Conservation (phyloP, 805 yeast genomes). For the Ogataea haglerorum region DNA sequence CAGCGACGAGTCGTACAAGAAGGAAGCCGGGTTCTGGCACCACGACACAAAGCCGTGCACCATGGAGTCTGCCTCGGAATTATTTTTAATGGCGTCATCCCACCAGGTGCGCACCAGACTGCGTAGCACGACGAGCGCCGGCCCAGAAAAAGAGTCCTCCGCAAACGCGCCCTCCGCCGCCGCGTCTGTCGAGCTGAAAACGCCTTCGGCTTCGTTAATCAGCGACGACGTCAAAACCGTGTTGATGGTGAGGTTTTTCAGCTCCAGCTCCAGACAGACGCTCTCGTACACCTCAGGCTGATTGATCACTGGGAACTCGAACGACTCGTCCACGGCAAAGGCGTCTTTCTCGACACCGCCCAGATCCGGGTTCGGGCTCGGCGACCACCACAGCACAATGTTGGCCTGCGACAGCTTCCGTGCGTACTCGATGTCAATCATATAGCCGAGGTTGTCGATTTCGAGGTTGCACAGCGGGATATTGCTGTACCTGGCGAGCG, state of each 20-base stretch:
- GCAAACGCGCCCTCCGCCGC: constrained; percentile 47
- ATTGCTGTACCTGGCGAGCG: constrained; percentile 66
- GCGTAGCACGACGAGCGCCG: constrained; percentile 69
- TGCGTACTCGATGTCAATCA: constrained; percentile 86
- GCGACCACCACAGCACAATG: constrained; percentile 93
- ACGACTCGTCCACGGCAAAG: constrained; percentile 45
- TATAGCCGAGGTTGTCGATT: constrained; percentile 69
- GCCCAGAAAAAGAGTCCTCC: constrained; percentile 77
- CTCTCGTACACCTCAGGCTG: constrained; percentile 76
- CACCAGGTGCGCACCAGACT: constrained; percentile 85
- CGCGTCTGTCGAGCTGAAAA: constrained; percentile 45
- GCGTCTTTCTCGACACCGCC: constrained; percentile 77
- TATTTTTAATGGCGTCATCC: constrained; percentile 75
- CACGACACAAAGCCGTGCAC: constrained; percentile 79
- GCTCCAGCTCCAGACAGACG: constrained; percentile 71
- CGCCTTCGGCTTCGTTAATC: constrained; percentile 85
- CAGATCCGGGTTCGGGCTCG: constrained; percentile 71
- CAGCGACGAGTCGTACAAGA: constrained; percentile 70
- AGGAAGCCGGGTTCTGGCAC: constrained; percentile 77
- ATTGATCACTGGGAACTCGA: constrained; percentile 69
- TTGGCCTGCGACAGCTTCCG: constrained; percentile 62
- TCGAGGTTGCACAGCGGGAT: constrained; percentile 85
- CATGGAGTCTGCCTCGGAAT: constrained; percentile 75
- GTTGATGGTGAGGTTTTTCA: constrained; percentile 79
- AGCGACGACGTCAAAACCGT: constrained; percentile 81